Base-by-base conservation (phyloP, 305 asterid species). In the Fraxinus angustifolia region DNA sequence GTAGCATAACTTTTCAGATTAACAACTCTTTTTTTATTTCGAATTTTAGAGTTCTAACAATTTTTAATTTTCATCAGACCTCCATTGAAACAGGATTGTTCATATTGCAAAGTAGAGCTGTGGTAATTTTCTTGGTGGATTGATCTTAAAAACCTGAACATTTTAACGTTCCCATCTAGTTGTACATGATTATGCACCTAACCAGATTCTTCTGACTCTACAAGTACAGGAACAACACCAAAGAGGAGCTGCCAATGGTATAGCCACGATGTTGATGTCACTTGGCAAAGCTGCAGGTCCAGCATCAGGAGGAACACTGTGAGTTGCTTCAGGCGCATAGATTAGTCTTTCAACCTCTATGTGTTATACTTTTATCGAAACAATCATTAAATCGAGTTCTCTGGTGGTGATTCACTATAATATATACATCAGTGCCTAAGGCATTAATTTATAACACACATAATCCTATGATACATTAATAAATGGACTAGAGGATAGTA, bases 241-340 rank as follows among this genome's bases (percentile, higher is more conserved):
- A 84, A 85, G 98, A 83, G 97, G 97, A 77, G 93, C 93, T 77
- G 97, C 97, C 45, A 93, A 94, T 81, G 98, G 97, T 60, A 79
- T 94, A 42, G 87, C 97, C 50, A 90, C 91, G 92, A 86, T 92
- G 40, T 82, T 88, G 58, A 85, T 89, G 95, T 94, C 97, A 50
- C 82, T 91, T 79, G 90, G 83, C 85, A 91, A 90, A 87, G 93
- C 97, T 19, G 30, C 79, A 40, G 98, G 98, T 53, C 98, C 97
- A 19, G 95, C 93, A 4, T 90, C 87, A 10, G 98, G 90, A 73
- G 98, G 98, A 84, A 71, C 77, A 68, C 14, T 92, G 97, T 94
- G 89, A 91, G 98, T 85, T 82, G 78, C 83, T 78, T 75, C 7
- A 4, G 14, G n/a, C 40, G 0, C 19, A 58, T 36, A 4, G 50